Conservation (phyloP, 495 filamentous ascomycete species). For the Xylaria intraflava region DNA sequence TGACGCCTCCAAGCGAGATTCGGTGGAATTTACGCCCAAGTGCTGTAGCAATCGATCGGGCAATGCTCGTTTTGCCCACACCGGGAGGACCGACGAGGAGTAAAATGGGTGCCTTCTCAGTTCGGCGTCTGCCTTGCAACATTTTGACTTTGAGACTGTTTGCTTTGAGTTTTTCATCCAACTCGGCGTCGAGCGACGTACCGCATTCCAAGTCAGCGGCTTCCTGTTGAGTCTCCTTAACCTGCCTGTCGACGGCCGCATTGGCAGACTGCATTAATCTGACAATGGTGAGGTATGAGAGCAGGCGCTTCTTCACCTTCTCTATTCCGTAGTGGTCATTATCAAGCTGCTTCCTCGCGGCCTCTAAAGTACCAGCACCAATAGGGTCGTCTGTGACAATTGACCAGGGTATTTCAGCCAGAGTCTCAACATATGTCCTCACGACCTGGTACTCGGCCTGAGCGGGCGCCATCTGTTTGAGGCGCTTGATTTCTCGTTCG, state of each 20-base stretch:
- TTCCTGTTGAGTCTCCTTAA: slow-evolving; percentile 59
- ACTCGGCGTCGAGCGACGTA: slow-evolving; percentile 21
- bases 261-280: slow-evolving; percentile 90
- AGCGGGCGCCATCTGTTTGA: slow-evolving; percentile 90
- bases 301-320: slow-evolving; percentile 91
- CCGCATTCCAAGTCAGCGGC: slow-evolving; percentile 36
- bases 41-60: slow-evolving; percentile 86
- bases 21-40: slow-evolving; percentile 94
- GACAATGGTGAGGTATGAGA: slow-evolving; percentile 94
- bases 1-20: slow-evolving; percentile 91
- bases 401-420: slow-evolving; percentile 92
- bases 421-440: slow-evolving; percentile 89
- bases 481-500: slow-evolving; percentile 76
- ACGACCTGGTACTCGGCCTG: slow-evolving; percentile 94
- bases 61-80: slow-evolving; percentile 92
- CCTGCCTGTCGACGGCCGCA: slow-evolving; percentile 66
- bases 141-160: slow-evolving; percentile 57
- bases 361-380: slow-evolving; percentile 68
- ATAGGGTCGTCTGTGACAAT: slow-evolving; percentile 80
- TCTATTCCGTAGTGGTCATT: slow-evolving; percentile 96
- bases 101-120: slow-evolving; percentile 93
- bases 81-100: slow-evolving; percentile 92
- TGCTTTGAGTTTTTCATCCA: slow-evolving; percentile 40
- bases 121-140: slow-evolving; percentile 65
- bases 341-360: slow-evolving; percentile 84